Percentiles rank a stretch among this genome's conserved stretches.
Conservation (phyloP, 2,329 filamentous ascomycete species). For the Macroventuria anomochaeta region DNA sequence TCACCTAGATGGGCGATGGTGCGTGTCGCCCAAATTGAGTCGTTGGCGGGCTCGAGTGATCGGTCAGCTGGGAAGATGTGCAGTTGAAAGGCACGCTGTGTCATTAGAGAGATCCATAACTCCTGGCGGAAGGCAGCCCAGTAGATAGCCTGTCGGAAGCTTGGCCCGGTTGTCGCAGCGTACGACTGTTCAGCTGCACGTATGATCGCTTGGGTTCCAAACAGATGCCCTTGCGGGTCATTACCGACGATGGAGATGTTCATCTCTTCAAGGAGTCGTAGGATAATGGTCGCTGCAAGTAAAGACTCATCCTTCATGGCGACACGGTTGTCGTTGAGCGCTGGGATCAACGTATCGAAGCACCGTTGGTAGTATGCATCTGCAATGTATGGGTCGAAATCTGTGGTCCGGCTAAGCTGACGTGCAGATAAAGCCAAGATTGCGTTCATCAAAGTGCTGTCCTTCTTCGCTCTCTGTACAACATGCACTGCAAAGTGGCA, state of each 20-base stretch:
- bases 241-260: conserved; percentile 48
- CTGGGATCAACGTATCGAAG: conserved; percentile 51
- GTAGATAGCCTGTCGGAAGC: conserved; percentile 46
- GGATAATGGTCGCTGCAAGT: conserved; percentile 51
- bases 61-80: conserved; percentile 50
- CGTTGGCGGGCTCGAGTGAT: conserved; percentile 48
- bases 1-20: conserved; percentile 50
- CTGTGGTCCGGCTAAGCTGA: conserved; percentile 49
- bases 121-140: conserved; percentile 50
- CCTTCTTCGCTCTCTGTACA: conserved; percentile 46
- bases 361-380: conserved; percentile 53
- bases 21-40: conserved; percentile 53
- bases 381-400: conserved; percentile 51
- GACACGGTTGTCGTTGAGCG: conserved; percentile 48
- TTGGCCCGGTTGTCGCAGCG: conserved; percentile 39
- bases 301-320: conserved; percentile 51
- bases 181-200: conserved; percentile 44
- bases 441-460: conserved; percentile 52
- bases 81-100: conserved; percentile 44
- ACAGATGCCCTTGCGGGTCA: conserved; percentile 49
- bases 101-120: conserved; percentile 48
- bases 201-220: conserved; percentile 48
- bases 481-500: conserved; percentile 46
- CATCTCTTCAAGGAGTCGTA: conserved; percentile 52
- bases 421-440: conserved; percentile 53